Percentiles rank a stretch among this genome's conserved stretches.
Evolutionary conservation across 257 asterid genomes (phyloP).

Genomic region (Nicotiana attenuata): DNA sequence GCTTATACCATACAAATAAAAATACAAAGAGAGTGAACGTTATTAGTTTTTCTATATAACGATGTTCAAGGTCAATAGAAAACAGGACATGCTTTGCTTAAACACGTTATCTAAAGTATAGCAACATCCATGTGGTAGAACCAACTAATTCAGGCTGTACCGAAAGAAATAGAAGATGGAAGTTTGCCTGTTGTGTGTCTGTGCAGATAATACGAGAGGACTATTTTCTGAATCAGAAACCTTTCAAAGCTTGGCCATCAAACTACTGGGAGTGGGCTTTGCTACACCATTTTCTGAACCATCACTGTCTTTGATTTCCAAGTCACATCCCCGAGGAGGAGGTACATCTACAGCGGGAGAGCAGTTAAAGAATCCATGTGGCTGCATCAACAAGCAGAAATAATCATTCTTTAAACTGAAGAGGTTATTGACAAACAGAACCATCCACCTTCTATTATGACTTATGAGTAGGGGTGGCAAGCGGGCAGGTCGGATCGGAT

Average conservation of each 20-base stretch:
- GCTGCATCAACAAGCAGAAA: constrained; percentile 44
- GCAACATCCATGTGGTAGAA: background rate
- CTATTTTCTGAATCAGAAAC: background rate
- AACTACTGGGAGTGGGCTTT: constrained; percentile 40
- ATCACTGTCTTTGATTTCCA: constrained; percentile 62
- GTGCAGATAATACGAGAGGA: background rate
- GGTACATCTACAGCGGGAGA: constrained; percentile 95
- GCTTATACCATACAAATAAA: background rate
- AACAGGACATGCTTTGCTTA: background rate
- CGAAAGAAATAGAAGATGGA: background rate
- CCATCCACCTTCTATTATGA: background rate
- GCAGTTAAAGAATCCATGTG: constrained; percentile 96
- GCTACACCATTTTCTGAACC: constrained; percentile 45
- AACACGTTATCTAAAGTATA: background rate
- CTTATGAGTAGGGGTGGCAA: background rate
- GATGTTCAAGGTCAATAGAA: background rate
- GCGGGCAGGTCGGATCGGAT: no score
- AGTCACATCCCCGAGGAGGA: constrained; percentile 62
- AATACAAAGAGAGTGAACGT: background rate
- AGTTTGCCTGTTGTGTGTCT: background rate
- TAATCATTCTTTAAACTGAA: background rate
- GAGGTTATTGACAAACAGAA: background rate
- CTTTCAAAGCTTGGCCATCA: constrained; percentile 56
- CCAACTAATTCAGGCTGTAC: background rate
- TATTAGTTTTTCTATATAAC: background rate